Evolutionary conservation across 306 rosid genomes (phyloP).

Genomic region (Cercis canadensis): DNA sequence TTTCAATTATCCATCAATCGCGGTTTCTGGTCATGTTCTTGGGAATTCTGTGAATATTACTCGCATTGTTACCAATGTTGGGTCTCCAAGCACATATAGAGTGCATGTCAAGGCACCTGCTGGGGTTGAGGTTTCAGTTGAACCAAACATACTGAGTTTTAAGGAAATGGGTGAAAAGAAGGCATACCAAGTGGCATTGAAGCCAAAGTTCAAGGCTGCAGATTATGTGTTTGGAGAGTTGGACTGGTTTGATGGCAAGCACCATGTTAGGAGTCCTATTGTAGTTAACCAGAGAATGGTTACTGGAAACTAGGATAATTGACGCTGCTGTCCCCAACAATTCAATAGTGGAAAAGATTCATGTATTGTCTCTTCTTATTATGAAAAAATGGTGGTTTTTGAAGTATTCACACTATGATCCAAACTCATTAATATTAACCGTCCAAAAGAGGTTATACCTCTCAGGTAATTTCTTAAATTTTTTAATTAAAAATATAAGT

Average conservation of each 20-base stretch:
- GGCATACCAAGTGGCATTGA: conserved; percentile 41
- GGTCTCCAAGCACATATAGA: conserved; percentile 48
- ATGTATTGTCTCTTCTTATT: no score
- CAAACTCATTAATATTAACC: no score
- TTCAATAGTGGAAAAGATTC: no score
- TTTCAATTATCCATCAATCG: conserved; percentile 71
- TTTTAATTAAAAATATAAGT: no score
- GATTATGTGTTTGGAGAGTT: conserved; percentile 44
- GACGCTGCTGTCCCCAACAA: no score
- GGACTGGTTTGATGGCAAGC: conserved; percentile 51
- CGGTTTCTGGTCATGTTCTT: conserved; percentile 8
- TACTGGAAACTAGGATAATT: no score
- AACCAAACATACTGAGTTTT: conserved; percentile 48
- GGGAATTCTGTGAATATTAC: conserved; percentile 31
- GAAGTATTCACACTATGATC: no score
- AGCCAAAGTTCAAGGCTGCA: background rate
- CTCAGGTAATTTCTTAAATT: no score
- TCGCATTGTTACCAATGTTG: conserved; percentile 64
- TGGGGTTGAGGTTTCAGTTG: conserved; percentile 37
- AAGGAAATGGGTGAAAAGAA: conserved; percentile 51
- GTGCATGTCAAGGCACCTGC: conserved; percentile 41
- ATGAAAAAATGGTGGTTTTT: no score
- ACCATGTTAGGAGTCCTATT: conserved; percentile 52
- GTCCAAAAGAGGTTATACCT: no score
- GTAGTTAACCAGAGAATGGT: conserved; percentile 3